These are phyloP conservation scores for Stevia rebaudiana DNA, from an alignment of 140 eudicot species.

Conservation along the genomic window DNA sequence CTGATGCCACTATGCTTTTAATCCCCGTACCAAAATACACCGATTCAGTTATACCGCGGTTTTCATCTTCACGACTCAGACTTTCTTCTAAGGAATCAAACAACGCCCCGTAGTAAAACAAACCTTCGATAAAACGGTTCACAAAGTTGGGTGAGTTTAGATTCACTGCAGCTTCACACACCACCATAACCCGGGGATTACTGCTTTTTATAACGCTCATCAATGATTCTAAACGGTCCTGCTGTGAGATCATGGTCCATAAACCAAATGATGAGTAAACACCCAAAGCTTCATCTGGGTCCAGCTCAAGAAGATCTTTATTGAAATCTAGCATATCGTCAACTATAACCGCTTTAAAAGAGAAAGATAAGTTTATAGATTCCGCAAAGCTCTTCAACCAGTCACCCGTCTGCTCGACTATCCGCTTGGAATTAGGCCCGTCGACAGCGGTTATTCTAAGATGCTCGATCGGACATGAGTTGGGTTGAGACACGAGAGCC, in stretches of 20 bases:
- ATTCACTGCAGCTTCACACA: conserved; percentile 34
- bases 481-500: conserved; percentile 30
- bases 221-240: conserved; percentile 30
- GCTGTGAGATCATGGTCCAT: conserved; percentile 23
- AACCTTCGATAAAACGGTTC: conserved; percentile 49
- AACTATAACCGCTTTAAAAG: conserved; percentile 34
- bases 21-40: conserved; percentile 26
- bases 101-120: conserved; percentile 42
- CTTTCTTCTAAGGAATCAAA: conserved; percentile 48
- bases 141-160: conserved; percentile 48
- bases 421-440: conserved; percentile 3
- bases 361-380: conserved; percentile 32
- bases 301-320: conserved; percentile 28
- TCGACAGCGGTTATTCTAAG: conserved; percentile 35
- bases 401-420: conserved; percentile 31
- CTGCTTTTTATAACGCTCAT: conserved; percentile 31
- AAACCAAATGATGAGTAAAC: conserved; percentile 27
- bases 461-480: conserved; percentile 19
- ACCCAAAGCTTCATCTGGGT: conserved; percentile 39
- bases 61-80: conserved; percentile 30
- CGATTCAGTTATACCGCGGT: conserved; percentile 29
- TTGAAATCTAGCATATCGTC: conserved; percentile 31
- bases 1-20: conserved; percentile 34
- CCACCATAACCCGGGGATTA: conserved; percentile 44
- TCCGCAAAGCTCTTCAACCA: conserved; percentile 33